These are phyloP conservation scores for Coprinellus micaceus DNA, from an alignment of 768 basidiomycete genomes.

Conservation along the genomic window DNA sequence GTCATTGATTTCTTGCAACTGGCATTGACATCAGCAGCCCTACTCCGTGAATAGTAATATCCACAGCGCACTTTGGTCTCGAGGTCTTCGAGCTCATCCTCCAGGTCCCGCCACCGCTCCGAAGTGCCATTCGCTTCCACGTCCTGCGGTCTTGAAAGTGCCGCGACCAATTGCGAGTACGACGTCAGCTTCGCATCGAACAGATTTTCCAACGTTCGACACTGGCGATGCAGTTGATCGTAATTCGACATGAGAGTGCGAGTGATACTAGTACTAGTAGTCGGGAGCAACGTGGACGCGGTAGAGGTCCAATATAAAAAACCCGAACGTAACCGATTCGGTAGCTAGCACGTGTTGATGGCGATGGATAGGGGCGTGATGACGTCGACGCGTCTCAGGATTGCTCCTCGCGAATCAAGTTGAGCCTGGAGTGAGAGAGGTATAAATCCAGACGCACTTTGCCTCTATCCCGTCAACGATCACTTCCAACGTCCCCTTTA, in stretches of 20 bases:
- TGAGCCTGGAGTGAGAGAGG: too few relatives aligned
- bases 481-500: too few relatives aligned
- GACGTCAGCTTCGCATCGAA: constrained; percentile 89
- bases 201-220: constrained; percentile 88
- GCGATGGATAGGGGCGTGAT: background rate
- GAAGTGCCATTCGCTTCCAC: constrained; percentile 67
- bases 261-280: background rate
- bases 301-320: background rate
- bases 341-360: too few relatives aligned
- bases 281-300: background rate
- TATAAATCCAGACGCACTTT: too few relatives aligned
- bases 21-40: constrained; percentile 12
- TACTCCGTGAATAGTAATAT: background rate
- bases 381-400: too few relatives aligned
- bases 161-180: constrained; percentile 82
- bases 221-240: constrained; percentile 87
- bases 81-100: constrained; percentile 82
- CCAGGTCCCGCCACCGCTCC: constrained; percentile 78
- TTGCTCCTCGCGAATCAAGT: too few relatives aligned
- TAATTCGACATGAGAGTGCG: constrained; percentile 61
- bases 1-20: constrained; percentile 88
- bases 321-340: background rate
- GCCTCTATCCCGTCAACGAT: too few relatives aligned
- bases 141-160: constrained; percentile 54
- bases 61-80: constrained; percentile 64